These are phyloP conservation scores for Aspergillus diversus DNA, from an alignment of 495 filamentous ascomycete genomes.

Conservation along the genomic window DNA sequence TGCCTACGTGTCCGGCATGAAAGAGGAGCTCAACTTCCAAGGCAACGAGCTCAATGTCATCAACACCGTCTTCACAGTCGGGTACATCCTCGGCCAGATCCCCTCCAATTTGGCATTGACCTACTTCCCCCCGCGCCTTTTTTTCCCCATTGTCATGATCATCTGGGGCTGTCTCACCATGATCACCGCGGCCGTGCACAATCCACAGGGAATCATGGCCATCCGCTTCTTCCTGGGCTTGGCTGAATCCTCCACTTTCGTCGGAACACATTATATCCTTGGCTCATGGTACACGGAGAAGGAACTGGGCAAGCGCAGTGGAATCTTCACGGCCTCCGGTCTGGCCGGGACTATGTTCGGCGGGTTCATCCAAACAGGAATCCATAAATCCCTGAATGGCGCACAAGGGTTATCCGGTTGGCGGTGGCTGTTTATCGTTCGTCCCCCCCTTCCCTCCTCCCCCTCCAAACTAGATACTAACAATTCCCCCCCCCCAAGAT, in stretches of 20 bases:
- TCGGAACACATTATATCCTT: constrained; percentile 67
- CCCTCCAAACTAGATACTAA: not conserved
- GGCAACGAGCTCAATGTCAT: constrained; percentile 63
- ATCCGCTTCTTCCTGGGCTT: constrained; percentile 72
- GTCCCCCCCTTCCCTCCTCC: constrained; percentile 7
- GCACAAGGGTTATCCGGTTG: constrained; percentile 58
- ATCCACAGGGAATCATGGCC: constrained; percentile 60
- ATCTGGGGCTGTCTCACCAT: constrained; percentile 66
- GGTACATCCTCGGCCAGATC: constrained; percentile 62
- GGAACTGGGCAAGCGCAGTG: constrained; percentile 67
- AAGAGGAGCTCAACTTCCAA: constrained; percentile 59
- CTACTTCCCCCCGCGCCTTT: constrained; percentile 60
- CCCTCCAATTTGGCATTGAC: constrained; percentile 63
- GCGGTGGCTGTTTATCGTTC: constrained; percentile 67
- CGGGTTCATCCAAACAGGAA: constrained; percentile 63
- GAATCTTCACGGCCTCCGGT: constrained; percentile 43
- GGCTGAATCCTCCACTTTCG: constrained; percentile 61
- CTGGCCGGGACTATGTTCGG: constrained; percentile 48
- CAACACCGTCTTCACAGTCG: constrained; percentile 51
- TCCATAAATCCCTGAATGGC: constrained; percentile 57
- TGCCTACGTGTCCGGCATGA: constrained; percentile 71
- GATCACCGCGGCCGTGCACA: constrained; percentile 55
- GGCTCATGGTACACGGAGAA: constrained; percentile 68
- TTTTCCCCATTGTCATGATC: constrained; percentile 64
- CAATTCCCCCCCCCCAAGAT: too few species aligned